These are phyloP conservation scores for Pistacia integerrima DNA, from an alignment of 345 rosid species.

Conservation along the genomic window DNA sequence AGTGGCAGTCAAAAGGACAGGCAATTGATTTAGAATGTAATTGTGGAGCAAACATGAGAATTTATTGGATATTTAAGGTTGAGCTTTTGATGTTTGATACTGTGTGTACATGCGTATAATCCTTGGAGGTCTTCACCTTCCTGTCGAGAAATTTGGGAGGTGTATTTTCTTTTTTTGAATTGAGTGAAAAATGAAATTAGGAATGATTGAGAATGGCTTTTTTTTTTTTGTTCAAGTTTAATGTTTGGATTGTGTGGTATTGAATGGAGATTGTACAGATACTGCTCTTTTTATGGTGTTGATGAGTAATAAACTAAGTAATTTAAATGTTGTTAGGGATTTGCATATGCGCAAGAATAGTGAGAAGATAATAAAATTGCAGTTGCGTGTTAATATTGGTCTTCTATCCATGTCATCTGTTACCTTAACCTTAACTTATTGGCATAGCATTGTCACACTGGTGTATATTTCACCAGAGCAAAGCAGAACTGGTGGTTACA, in stretches of 20 bases:
- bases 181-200: neutral
- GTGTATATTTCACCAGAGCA: conserved; percentile 91
- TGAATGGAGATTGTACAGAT: neutral
- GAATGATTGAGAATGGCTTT: neutral
- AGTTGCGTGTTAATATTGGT: neutral
- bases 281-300: neutral
- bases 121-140: neutral
- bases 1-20: too few relatives aligned
- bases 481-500: conserved; percentile 76
- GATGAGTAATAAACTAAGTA: neutral
- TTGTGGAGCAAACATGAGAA: neutral
- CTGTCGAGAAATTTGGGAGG: neutral
- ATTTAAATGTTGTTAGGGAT: neutral
- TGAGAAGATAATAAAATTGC: neutral
- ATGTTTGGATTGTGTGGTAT: neutral
- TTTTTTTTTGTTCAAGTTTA: neutral
- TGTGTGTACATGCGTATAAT: neutral
- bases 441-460: conserved; percentile 82
- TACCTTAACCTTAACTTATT: conserved; percentile 46
- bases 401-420: neutral
- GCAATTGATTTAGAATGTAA: too few relatives aligned
- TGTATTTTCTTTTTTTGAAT: neutral
- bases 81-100: neutral
- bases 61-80: neutral
- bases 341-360: neutral